Evolutionary conservation across 176 grass and related monocot genomes (phyloP).

Genomic region (Ampelocalamus luodianensis): DNA sequence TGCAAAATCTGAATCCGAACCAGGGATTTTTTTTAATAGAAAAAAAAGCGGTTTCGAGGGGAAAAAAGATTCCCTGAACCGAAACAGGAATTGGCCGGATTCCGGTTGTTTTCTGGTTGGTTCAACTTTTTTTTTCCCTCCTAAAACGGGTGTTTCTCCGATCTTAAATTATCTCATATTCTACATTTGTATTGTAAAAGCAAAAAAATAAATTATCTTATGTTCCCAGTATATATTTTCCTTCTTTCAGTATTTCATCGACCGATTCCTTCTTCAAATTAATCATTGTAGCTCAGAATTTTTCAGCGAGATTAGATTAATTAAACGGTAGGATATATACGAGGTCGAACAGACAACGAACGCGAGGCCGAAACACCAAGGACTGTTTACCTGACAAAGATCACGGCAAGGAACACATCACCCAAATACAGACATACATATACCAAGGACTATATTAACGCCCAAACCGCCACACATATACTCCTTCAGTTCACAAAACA

Average conservation of each 20-base stretch:
- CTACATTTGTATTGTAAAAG: too few relatives aligned
- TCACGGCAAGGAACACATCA: constrained; percentile 41
- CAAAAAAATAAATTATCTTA: too few relatives aligned
- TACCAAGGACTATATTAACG: background rate
- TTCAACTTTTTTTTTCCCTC: too few relatives aligned
- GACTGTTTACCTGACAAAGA: constrained; percentile 58
- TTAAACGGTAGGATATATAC: background rate
- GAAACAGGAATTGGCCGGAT: too few relatives aligned
- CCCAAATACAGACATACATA: background rate
- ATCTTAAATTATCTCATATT: too few relatives aligned
- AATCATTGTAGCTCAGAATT: background rate
- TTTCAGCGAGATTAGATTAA: background rate
- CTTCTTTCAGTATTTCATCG: background rate
- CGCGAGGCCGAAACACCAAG: constrained; percentile 11
- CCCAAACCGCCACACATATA: background rate
- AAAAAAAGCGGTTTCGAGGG: too few relatives aligned
- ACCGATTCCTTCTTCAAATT: background rate
- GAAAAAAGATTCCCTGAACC: too few relatives aligned
- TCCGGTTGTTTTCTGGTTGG: too few relatives aligned
- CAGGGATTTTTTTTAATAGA: too few relatives aligned
- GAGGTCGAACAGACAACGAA: constrained; percentile 75
- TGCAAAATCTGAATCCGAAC: too few relatives aligned
- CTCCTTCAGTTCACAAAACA: too few relatives aligned
- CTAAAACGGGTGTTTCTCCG: too few relatives aligned
- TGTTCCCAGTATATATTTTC: background rate